phyloP scores from a whole-genome alignment of 306 rosid species.

The Elaeagnus macrophylla region DNA sequence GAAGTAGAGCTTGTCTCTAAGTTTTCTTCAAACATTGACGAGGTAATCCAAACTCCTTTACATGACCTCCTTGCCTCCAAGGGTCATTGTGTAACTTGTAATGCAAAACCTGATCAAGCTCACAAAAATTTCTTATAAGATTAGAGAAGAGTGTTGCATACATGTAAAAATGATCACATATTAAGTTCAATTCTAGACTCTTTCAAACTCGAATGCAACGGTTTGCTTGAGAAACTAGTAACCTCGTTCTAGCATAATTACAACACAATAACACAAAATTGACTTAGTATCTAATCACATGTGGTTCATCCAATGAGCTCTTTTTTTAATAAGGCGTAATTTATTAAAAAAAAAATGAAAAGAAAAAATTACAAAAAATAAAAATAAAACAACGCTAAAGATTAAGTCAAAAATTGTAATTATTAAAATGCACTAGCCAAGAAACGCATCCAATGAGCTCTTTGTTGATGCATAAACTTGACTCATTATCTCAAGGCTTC shows the following conservation, averaged over 20 bases:
- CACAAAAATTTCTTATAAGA: conserved; percentile 3
- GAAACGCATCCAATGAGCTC: not conserved
- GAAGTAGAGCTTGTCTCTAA: conserved; percentile 24
- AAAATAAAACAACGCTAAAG: too few species aligned
- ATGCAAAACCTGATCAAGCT: conserved; percentile 56
- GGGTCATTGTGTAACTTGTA: conserved; percentile 80
- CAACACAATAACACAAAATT: too few species aligned
- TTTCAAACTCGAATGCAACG: too few species aligned
- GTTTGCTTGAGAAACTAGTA: too few species aligned
- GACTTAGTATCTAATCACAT: too few species aligned
- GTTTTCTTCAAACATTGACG: conserved; percentile 42
- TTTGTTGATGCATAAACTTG: too few species aligned
- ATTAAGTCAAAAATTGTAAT: too few species aligned
- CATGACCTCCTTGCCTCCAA: conserved; percentile 52
- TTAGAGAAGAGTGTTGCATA: conserved; percentile 13
- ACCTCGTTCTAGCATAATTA: too few species aligned
- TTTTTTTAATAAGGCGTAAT: too few species aligned
- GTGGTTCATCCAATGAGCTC: not conserved
- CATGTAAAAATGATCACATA: not conserved
- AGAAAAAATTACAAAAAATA: too few species aligned
- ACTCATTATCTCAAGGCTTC: not conserved
- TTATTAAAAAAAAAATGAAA: too few species aligned
- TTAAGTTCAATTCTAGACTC: not conserved
- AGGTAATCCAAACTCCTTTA: conserved; percentile 58
- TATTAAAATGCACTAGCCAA: not conserved